Conservation (phyloP, 495 filamentous ascomycete genomes). For the Aeminium ludgeri region DNA sequence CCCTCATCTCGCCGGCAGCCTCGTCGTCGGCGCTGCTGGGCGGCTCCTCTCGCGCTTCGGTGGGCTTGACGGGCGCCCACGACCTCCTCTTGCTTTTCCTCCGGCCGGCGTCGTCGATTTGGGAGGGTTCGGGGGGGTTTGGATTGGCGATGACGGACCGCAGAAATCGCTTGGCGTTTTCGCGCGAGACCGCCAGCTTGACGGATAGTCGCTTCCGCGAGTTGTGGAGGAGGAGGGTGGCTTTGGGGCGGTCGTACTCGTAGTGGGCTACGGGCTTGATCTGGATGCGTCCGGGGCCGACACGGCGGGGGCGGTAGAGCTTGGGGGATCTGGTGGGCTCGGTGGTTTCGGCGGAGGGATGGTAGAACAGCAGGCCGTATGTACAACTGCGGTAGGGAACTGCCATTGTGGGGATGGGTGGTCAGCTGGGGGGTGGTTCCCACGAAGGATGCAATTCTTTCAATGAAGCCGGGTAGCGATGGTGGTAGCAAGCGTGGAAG, state of each 20-base stretch:
- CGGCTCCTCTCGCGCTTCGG: background rate
- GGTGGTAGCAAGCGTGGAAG: too few species aligned
- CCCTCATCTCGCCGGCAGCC: conserved; percentile 9
- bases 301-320: conserved; percentile 12
- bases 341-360: background rate
- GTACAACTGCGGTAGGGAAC: conserved; percentile 1
- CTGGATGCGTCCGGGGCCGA: conserved; percentile 4
- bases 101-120: conserved; percentile 2
- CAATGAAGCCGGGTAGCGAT: too few species aligned
- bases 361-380: conserved; percentile 6
- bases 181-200: conserved; percentile 29
- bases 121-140: background rate
- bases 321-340: background rate
- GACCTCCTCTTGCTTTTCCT: conserved; percentile 11
- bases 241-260: background rate
- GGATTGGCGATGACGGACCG: conserved; percentile 23
- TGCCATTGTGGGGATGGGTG: too few species aligned
- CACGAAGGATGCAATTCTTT: too few species aligned
- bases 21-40: background rate
- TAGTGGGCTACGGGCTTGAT: background rate
- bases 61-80: conserved; percentile 10
- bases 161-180: conserved; percentile 30
- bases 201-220: conserved; percentile 2
- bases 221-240: background rate
- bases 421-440: too few species aligned